Conservation (phyloP, 495 filamentous ascomycete genomes). For the Apodospora peruviana region DNA sequence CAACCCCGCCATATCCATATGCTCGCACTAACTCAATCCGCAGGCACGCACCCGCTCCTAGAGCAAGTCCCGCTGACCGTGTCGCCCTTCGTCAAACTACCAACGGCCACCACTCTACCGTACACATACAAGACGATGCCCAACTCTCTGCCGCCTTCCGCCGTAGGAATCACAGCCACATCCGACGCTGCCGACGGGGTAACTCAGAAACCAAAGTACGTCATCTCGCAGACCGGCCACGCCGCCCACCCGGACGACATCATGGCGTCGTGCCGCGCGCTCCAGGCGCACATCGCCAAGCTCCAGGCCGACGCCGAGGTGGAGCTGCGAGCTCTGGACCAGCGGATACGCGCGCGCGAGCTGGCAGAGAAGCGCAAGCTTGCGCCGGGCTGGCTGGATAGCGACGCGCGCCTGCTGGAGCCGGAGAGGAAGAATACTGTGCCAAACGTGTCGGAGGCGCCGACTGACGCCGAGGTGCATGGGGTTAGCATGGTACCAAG, state of each 20-base stretch:
- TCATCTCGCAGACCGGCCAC: slow-evolving; percentile 68
- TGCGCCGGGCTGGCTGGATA: slow-evolving; percentile 92
- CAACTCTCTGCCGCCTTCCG: slow-evolving; percentile 74
- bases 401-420: slow-evolving; percentile 76
- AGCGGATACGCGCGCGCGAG: slow-evolving; percentile 65
- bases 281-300: slow-evolving; percentile 67
- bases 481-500: no score
- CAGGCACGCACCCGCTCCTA: slow-evolving; percentile 80
- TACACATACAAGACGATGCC: slow-evolving; percentile 92
- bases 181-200: slow-evolving; percentile 20
- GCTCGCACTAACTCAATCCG: slow-evolving; percentile 5
- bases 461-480: slow-evolving; percentile 20
- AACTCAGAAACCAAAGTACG: slow-evolving; percentile 54
- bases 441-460: background rate
- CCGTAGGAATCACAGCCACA: slow-evolving; percentile 47
- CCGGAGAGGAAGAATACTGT: slow-evolving; percentile 48
- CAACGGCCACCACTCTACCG: slow-evolving; percentile 82
- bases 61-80: slow-evolving; percentile 90
- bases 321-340: slow-evolving; percentile 65
- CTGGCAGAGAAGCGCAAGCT: slow-evolving; percentile 86
- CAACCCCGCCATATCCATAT: background rate
- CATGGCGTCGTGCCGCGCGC: slow-evolving; percentile 67
- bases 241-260: slow-evolving; percentile 79
- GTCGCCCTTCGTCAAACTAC: slow-evolving; percentile 89
- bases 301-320: slow-evolving; percentile 57